Percentiles rank a stretch among this genome's conserved stretches.
phyloP scores from a whole-genome alignment of 371 early-diverging fungal genomes.

The Vittaforma corneae region DNA sequence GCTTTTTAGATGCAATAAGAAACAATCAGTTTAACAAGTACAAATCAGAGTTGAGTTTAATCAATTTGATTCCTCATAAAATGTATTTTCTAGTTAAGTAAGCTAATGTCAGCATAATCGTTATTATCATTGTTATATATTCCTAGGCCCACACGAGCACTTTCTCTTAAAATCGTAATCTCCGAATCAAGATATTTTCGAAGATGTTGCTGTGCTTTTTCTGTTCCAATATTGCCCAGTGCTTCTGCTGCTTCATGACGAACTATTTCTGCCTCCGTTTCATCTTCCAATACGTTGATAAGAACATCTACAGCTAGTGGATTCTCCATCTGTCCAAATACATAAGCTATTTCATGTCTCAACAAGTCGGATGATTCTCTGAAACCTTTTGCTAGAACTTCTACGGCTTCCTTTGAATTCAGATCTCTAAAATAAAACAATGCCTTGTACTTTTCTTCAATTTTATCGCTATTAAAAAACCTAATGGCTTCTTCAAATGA shows the following conservation, averaged over 20 bases:
- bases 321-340: constrained; percentile 94
- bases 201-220: constrained; percentile 69
- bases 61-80: background rate
- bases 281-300: constrained; percentile 64
- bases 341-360: constrained; percentile 88
- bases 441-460: constrained; percentile 86
- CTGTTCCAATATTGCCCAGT: constrained; percentile 87
- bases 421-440: constrained; percentile 92
- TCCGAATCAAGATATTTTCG: constrained; percentile 65
- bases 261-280: constrained; percentile 78
- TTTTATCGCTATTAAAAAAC: constrained; percentile 63
- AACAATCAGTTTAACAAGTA: background rate
- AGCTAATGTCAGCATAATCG: background rate
- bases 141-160: constrained; percentile 84
- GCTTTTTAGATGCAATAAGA: too few relatives aligned
- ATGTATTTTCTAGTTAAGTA: background rate
- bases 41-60: background rate
- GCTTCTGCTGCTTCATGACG: constrained; percentile 98
- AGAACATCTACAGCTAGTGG: constrained; percentile 74
- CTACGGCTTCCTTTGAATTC: constrained; percentile 67
- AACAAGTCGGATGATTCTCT: constrained; percentile 67
- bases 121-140: constrained; percentile 65
- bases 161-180: constrained; percentile 80
- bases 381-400: constrained; percentile 74
- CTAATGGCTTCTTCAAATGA: constrained; percentile 75